Percentiles rank a stretch among this genome's conserved stretches.
Evolutionary conservation across 306 rosid genomes (phyloP).

Genomic region (Vigna trinervia): DNA sequence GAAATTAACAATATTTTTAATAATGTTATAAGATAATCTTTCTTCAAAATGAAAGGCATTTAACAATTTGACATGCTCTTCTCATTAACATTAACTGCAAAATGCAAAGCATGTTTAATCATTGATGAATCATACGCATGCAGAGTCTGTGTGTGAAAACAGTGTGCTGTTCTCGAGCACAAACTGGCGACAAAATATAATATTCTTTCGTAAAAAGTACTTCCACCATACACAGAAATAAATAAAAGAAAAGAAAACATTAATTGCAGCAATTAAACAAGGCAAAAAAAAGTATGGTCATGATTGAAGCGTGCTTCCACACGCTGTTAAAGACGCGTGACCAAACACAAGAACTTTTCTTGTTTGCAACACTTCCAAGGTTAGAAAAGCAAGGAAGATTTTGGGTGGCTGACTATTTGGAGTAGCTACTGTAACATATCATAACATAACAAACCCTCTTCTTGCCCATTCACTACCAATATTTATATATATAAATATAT

Average conservation of each 20-base stretch:
- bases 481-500: not conserved
- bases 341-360: constrained; percentile 46
- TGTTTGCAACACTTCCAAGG: constrained; percentile 64
- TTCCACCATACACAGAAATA: not conserved
- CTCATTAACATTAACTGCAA: constrained; percentile 35
- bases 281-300: constrained; percentile 40
- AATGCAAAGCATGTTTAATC: constrained; percentile 46
- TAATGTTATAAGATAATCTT: too few species aligned
- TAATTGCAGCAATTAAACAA: not conserved
- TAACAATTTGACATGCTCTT: too few species aligned
- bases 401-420: constrained; percentile 54
- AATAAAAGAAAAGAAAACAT: not conserved
- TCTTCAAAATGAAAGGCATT: too few species aligned
- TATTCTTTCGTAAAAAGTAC: constrained; percentile 6
- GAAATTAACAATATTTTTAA: too few species aligned
- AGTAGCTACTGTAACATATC: constrained; percentile 28
- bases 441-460: constrained; percentile 8
- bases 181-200: constrained; percentile 24
- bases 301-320: constrained; percentile 37
- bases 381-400: constrained; percentile 68
- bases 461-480: constrained; percentile 18
- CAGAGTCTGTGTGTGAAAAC: not conserved
- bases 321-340: constrained; percentile 50
- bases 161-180: constrained; percentile 9
- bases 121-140: constrained; percentile 50